Evolutionary conservation across 2,329 filamentous ascomycete species (phyloP), one percentile per base, ranked within the genome.

Genomic region (Colletotrichum brevisporum): DNA sequence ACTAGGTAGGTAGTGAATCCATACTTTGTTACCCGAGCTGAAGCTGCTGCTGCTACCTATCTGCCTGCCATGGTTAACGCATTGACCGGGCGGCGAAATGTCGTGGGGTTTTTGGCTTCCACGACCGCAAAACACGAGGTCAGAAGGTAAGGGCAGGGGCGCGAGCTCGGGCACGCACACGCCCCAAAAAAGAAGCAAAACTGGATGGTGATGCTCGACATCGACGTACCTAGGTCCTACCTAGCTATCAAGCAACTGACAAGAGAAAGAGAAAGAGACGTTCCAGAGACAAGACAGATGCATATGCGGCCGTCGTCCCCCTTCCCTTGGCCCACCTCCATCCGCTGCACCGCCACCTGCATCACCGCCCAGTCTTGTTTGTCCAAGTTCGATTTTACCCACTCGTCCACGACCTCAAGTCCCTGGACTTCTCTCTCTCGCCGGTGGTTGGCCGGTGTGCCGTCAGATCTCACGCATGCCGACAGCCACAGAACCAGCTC

Each of bases 291-390:
- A 47, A 47, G 45, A 47, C 16, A 45, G 18, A 21, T 41, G 64
- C 39, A 67, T 63, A 62, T 57, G 52, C 64, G 47, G 43, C 59
- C 45, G 15, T 53, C 41, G 47, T 16, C 41, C 10, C 41, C 13
- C 26, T 24, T 24, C 21, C 47, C 45, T 53, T 45, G 18, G 50
- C 53, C 16, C 59, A 53, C 47, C 59, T 47, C 16, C 59, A 53
- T 54, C 59, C 41, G 24, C 26, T 63, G 67, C 67, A 66, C 67
- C 62, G 67, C 67, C 67, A 69, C 67, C 55, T 69, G 67, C 67
- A 69, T 69, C 67, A 69, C 55, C 63, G 45, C 67, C 55, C 62
- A 60, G 67, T 56, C 26, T 10, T 36, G 31, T 36, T 47, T 41
- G 36, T 13, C 43, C 64, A 61, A 53, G 48, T 45, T 31, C 50